Conservation (phyloP, 2,329 filamentous ascomycete genomes). For the Myriosclerotinia scirpicola region DNA sequence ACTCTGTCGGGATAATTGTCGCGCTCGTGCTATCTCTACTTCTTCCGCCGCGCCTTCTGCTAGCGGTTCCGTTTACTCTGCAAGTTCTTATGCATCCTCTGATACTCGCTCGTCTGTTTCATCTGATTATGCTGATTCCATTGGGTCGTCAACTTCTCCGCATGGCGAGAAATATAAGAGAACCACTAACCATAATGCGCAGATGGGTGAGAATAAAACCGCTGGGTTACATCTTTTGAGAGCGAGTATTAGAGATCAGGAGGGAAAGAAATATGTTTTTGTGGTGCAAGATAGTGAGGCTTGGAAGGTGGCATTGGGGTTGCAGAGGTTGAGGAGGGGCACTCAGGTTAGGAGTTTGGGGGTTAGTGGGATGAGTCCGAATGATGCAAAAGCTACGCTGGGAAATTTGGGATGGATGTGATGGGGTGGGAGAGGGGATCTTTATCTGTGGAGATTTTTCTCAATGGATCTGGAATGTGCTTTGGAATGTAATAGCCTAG, state of each 20-base stretch:
- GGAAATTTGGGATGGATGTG: conserved; percentile 55
- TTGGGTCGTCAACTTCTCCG: conserved; percentile 32
- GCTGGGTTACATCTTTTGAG: conserved; percentile 62
- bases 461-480: background rate
- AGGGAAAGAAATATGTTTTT: conserved; percentile 66
- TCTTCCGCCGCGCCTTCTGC: conserved; percentile 37
- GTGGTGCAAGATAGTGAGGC: conserved; percentile 63
- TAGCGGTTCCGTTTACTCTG: conserved; percentile 48
- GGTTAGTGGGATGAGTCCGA: conserved; percentile 54
- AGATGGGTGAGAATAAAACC: conserved; percentile 55
- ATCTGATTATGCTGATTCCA: conserved; percentile 39
- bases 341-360: conserved; percentile 60
- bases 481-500: conserved; percentile 28
- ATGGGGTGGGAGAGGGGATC: background rate
- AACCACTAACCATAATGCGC: conserved; percentile 38
- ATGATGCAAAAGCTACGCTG: conserved; percentile 56
- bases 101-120: conserved; percentile 34
- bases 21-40: conserved; percentile 48
- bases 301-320: conserved; percentile 65
- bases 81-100: conserved; percentile 35
- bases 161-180: conserved; percentile 23
- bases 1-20: conserved; percentile 64
- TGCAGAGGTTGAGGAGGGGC: conserved; percentile 61
- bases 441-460: no score
- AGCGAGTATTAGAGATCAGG: conserved; percentile 63